Evolutionary conservation across 768 basidiomycete genomes (phyloP).

Genomic region (Boletus pseudopeckii): DNA sequence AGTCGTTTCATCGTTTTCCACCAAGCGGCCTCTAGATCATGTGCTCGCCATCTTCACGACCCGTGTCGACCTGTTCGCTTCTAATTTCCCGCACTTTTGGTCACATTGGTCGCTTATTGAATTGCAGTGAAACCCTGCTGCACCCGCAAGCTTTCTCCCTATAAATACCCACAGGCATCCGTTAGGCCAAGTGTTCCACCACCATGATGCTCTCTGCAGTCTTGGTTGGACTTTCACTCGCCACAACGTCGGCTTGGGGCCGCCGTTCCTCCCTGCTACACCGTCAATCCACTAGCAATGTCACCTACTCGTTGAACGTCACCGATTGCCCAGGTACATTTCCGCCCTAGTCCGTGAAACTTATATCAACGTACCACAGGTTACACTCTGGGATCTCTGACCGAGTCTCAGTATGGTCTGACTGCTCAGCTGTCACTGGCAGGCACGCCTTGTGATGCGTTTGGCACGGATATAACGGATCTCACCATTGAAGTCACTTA

Average conservation of each 20-base stretch:
- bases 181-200: background rate
- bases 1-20: too few species aligned
- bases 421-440: constrained; percentile 52
- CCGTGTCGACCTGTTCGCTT: background rate
- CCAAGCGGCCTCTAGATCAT: too few species aligned
- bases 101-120: background rate
- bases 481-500: constrained; percentile 68
- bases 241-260: constrained; percentile 2
- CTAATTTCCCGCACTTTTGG: background rate
- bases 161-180: constrained; percentile 4
- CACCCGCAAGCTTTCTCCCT: background rate
- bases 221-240: constrained; percentile 6
- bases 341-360: background rate
- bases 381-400: constrained; percentile 47
- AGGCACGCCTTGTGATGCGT: constrained; percentile 60
- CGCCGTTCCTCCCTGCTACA: constrained; percentile 6
- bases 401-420: constrained; percentile 45
- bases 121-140: background rate
- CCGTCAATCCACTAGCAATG: constrained; percentile 1
- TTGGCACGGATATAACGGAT: constrained; percentile 54
- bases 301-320: constrained; percentile 27
- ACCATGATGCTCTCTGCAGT: constrained; percentile 2
- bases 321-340: constrained; percentile 31
- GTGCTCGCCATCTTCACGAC: background rate
- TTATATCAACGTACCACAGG: constrained; percentile 34